Conservation (phyloP, 805 yeast genomes). For the Saturnispora halmiae region DNA sequence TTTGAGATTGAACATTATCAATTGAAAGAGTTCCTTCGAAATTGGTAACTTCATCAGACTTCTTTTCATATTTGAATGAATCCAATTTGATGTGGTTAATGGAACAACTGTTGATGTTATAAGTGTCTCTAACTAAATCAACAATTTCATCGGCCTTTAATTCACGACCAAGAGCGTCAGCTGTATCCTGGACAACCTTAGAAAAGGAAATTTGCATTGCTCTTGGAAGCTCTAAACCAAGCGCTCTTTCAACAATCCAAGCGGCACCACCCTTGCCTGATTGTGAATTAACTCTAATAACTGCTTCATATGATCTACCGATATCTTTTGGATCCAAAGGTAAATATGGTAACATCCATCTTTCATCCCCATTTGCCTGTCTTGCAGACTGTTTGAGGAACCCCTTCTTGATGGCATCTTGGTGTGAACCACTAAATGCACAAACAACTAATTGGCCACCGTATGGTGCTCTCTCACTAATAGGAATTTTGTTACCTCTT, state of each 20-base stretch:
- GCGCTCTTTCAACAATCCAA: conserved; percentile 63
- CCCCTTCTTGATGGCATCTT: conserved; percentile 32
- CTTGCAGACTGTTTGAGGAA: conserved; percentile 42
- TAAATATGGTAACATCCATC: conserved; percentile 67
- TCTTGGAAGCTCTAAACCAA: conserved; percentile 70
- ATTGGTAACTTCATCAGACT: conserved; percentile 33
- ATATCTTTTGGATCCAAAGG: conserved; percentile 77
- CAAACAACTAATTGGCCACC: conserved; percentile 72
- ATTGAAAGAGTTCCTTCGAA: conserved; percentile 35
- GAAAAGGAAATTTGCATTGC: conserved; percentile 62
- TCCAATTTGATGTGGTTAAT: conserved; percentile 29
- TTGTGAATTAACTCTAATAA: conserved; percentile 75
- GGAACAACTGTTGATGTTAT: conserved; percentile 38
- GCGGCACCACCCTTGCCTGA: conserved; percentile 89
- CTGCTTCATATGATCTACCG: conserved; percentile 75
- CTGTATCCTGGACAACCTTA: conserved; percentile 49
- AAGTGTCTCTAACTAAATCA: conserved; percentile 44
- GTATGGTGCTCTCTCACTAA: conserved; percentile 69
- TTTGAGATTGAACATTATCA: conserved; percentile 26
- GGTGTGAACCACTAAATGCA: conserved; percentile 59
- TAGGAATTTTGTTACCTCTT: conserved; percentile 68
- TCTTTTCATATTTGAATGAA: conserved; percentile 33
- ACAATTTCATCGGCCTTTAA: conserved; percentile 59
- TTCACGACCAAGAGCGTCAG: conserved; percentile 62
- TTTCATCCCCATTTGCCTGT: conserved; percentile 37